Percentiles rank a stretch among this genome's conserved stretches.
phyloP scores from a whole-genome alignment of 805 yeast species.

The Zygosaccharomyces bisporus region DNA sequence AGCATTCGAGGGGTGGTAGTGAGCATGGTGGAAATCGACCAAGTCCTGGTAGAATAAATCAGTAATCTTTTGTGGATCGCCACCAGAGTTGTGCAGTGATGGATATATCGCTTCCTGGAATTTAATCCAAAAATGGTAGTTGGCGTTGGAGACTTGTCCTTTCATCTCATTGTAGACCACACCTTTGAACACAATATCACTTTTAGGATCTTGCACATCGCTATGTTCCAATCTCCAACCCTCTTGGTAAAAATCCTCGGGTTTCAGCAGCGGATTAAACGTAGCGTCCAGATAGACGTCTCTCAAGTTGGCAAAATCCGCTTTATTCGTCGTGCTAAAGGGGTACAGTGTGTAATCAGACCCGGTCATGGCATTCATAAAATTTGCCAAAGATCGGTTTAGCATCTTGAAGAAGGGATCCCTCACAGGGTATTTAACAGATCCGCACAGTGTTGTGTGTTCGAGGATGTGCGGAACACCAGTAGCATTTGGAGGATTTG shows the following conservation, averaged over 20 bases:
- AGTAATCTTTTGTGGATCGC: slow-evolving; percentile 83
- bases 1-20: slow-evolving; percentile 90
- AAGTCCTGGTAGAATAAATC: slow-evolving; percentile 70
- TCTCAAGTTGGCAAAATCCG: slow-evolving; percentile 79
- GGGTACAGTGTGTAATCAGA: slow-evolving; percentile 95
- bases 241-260: slow-evolving; percentile 86
- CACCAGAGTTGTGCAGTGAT: slow-evolving; percentile 84
- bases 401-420: slow-evolving; percentile 98
- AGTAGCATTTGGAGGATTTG: slow-evolving; percentile 91
- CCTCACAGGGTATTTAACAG: slow-evolving; percentile 83
- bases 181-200: slow-evolving; percentile 79
- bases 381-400: slow-evolving; percentile 87
- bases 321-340: slow-evolving; percentile 85
- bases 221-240: slow-evolving; percentile 94
- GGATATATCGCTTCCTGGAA: slow-evolving; percentile 84
- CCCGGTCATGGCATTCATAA: slow-evolving; percentile 99
- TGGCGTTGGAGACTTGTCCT: slow-evolving; percentile 88
- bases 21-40: slow-evolving; percentile 64
- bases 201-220: slow-evolving; percentile 48
- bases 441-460: slow-evolving; percentile 95
- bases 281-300: slow-evolving; percentile 87
- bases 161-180: slow-evolving; percentile 98
- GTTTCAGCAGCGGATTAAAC: slow-evolving; percentile 70
- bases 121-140: slow-evolving; percentile 78
- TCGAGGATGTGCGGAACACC: slow-evolving; percentile 96